Evolutionary conservation across 2,329 filamentous ascomycete species (phyloP), one percentile per base, ranked within the genome.

Genomic region (Pyrenochaeta sp.): DNA sequence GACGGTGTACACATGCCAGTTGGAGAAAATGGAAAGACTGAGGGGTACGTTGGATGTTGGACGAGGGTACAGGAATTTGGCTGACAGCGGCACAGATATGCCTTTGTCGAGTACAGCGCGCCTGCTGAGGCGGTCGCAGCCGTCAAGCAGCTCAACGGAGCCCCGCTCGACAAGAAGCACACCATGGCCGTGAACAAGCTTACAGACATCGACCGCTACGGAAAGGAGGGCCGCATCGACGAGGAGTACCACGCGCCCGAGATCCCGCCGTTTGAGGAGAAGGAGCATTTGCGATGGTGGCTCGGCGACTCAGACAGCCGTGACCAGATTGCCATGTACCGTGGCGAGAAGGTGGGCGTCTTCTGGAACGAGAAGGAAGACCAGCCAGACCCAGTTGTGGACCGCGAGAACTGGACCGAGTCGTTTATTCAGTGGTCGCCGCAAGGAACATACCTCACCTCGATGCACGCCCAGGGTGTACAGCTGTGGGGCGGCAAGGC

Each of bases 311-410:
- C 89, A 53, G 92, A 92, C 64, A 92, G 92, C 63, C 88, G 95
- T 58, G 95, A 99, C 75, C 94, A 99, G 81, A 95, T 98, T 69
- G 91, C 91, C 75, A 92, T 98, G 86, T 97, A 90, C 83, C 89
- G 91, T 47, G 90, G 89, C 65, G 95, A 99, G 47, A 90, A 89
- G 59, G 95, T 99, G 32, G 93, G 92, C 54, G 90, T 99, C 5
- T 97, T 90, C 83, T 99, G 94, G 94, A 98, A 98, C 82, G 96
- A 96, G 83, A 95, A 96, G 80, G 94, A 90, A 78, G 93, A 97
- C 56, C 78, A 84, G 18, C 92, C 94, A 4, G 95, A 99, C 77
- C 87, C 86, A 60, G 86, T 97, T 32, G 91, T 99, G 52, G 94
- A 98, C 72, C 89, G 95, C 65, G 88, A 90, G 70, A 91, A 96